Evolutionary conservation across 164 flowering plant species (phyloP).

Genomic region (Dillenia turbinata): DNA sequence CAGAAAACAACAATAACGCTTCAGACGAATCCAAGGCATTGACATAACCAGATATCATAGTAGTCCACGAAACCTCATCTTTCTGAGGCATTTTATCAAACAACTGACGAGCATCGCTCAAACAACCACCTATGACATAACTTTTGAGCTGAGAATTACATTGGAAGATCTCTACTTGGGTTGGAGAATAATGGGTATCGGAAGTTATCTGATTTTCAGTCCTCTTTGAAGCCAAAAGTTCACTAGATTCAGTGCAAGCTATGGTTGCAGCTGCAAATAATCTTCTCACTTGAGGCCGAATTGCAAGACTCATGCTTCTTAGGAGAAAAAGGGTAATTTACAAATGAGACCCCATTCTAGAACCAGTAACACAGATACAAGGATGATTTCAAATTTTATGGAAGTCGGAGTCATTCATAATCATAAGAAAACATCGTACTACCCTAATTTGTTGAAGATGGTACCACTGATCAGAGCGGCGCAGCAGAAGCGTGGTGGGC

Average conservation of each 20-base stretch:
- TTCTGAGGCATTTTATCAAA: conserved; percentile 67
- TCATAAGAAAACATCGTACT: no score
- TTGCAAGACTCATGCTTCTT: conserved; percentile 17
- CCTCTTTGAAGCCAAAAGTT: conserved; percentile 4
- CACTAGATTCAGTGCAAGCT: conserved; percentile 10
- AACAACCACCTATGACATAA: conserved; percentile 33
- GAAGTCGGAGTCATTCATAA: no score
- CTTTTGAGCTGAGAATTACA: conserved; percentile 36
- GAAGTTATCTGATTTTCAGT: background rate
- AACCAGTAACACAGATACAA: no score
- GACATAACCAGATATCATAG: conserved; percentile 64
- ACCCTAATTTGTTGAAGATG: no score
- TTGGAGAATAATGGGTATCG: conserved; percentile 7
- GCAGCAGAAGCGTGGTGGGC: no score
- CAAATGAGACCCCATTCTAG: no score
- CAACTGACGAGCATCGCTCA: conserved; percentile 56
- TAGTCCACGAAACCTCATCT: conserved; percentile 77
- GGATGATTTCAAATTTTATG: no score
- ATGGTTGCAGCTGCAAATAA: conserved; percentile 16
- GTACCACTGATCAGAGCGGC: no score
- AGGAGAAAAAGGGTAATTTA: no score
- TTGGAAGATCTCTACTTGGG: conserved; percentile 24
- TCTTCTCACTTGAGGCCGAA: conserved; percentile 24
- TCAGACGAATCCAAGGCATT: conserved; percentile 31
- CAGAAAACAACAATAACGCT: conserved; percentile 53